Conservation (phyloP, 257 asterid species). For the Fraxinus excelsior region DNA sequence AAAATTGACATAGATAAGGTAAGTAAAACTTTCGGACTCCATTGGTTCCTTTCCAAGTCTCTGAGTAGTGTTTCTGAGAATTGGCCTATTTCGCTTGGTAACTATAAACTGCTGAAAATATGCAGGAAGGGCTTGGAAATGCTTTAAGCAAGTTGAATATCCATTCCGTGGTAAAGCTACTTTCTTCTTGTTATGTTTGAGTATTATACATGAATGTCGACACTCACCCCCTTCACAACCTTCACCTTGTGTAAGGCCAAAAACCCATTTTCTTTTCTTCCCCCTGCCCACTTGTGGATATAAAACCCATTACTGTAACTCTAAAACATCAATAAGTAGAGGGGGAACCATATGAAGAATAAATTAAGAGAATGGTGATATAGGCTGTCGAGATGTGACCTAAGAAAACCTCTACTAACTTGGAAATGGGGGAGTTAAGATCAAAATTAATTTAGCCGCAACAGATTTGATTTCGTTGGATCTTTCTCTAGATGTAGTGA, state of each 20-base stretch:
- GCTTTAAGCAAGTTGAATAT: constrained; percentile 65
- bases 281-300: neutral
- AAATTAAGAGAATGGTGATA: neutral
- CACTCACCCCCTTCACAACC: neutral
- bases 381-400: neutral
- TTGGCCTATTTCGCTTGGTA: constrained; percentile 13
- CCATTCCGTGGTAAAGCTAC: constrained; percentile 67
- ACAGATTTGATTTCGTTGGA: neutral
- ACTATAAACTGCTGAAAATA: constrained; percentile 24
- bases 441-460: neutral
- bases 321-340: neutral
- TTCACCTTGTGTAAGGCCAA: neutral
- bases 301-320: neutral
- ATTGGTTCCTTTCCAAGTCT: neutral
- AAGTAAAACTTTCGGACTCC: neutral
- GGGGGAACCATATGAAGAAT: neutral
- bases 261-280: neutral
- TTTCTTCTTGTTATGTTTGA: neutral
- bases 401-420: neutral
- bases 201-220: neutral
- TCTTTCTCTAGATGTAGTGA: neutral
- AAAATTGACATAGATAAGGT: constrained; percentile 96
- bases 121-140: constrained; percentile 76
- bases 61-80: neutral
- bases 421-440: neutral